Evolutionary conservation across 176 grass and related monocot genomes (phyloP), one percentile per base, ranked within the genome.

Genomic region (Bolboschoenus planiculmis): DNA sequence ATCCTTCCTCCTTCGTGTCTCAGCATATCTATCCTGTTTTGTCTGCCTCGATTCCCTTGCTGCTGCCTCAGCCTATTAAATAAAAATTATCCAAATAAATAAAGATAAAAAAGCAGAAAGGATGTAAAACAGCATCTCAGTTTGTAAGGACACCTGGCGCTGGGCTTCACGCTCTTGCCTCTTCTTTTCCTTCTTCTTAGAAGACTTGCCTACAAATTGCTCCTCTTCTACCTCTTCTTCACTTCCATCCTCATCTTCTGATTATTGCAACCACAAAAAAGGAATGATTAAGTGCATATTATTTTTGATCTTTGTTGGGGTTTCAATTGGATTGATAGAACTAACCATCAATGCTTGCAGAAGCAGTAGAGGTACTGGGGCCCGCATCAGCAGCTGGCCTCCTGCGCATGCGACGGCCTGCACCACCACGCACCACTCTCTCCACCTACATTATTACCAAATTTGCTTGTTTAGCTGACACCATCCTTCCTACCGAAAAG

Each of bases 171-270:
- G 87, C 55, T 97, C 95, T 83, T 94, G 95, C 71, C 85, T 91
- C 59, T 84, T 97, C 95, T 87, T 97, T 79, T 94, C 95, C 87
- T 91, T 97, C 76, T 93, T 93, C 73, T 87, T 94, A 78, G 92
- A 97, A 33, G 83, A 66, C 66, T 61, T 97, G 35, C 80, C 77
- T n/a, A 15, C 85, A 89, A 86, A 68, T 36, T 81, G 35, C 53
- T 81, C 82, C 51, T 87, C 85, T 10, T 66, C 79, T 65, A 84
- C 34, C 70, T 93, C 90, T 61, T 89, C 87, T 23, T 92, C 92
- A 61, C 81, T 91, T 61, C 83, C 87, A 18, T 2, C 87, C 33
- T 88, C 85, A 44, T 83, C 85, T 15, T 88, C 90, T 88, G 72
- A 73, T 84, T 3, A 72, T 59, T 46, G 29, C 67, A 26, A 83